Evolutionary conservation across 1,284 basidiomycete species (phyloP), one percentile per base, ranked within the genome.

Genomic region (Trichosporon inkin): DNA sequence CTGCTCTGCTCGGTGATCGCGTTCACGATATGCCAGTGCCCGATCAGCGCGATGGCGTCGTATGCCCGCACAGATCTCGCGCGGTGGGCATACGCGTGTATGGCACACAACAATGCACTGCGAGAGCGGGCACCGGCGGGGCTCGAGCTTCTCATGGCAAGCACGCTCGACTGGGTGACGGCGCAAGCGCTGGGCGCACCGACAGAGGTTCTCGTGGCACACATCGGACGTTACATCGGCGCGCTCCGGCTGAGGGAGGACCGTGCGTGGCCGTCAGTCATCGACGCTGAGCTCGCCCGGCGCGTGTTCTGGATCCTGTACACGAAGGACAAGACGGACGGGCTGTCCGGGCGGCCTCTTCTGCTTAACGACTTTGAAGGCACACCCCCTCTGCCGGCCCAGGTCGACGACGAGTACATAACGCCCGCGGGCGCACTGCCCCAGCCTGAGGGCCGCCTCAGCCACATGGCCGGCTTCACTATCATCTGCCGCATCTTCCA

Each of bases 351-450:
- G 20, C 62, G 62, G 14, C 58, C 65, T 0, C 63, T 67, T 4
- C 58, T 65, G 6, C 49, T 69, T 13, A 60, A 65, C 51, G 65
- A 72, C 41, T 60, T 65, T 47, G 68, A 72, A 35, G 68, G 66
- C 22, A 39, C 65, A 1, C 66, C 67, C 2, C 70, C 70, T 0
- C 28, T 67, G 6, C 70, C 70, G 3, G 56, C 68, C 41, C 63
- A 68, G 47, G 58, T 70, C 1, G 70, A 72, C 66, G 70, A 72
- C 66, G 70, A 72, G 41, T 68, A 64, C 52, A 60, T 72, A 34
- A 66, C 70, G 13, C 55, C 56, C 32, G 56, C 51, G 11, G 55
- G 60, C 5, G 13, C 53, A 35, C 55, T 61, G 1, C 59, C 62
- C 6, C 67, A 67, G 47, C 68, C 66, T 0, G 20, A 32, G 8